Base-by-base conservation (phyloP, 176 grass and related monocot species). In the Oryza officinalis region DNA sequence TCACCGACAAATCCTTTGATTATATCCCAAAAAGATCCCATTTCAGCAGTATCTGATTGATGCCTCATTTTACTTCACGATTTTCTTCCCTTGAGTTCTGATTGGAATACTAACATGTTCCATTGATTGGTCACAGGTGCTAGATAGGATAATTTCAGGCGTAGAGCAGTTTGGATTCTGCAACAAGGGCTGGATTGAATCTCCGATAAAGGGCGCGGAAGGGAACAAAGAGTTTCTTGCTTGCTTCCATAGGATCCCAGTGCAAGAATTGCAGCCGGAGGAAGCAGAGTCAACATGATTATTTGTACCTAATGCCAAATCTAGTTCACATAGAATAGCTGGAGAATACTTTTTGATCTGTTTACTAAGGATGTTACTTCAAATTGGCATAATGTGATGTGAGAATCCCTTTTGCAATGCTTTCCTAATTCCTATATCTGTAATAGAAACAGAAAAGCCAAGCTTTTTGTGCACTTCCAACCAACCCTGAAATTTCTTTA, bases 201-300 rank as follows among this genome's bases (percentile, higher is more conserved):
- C 96, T 35, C 93, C 93, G 30, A 90, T 95, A 37, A 98, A 95
- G 72, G 96, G 93, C 0, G 91, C 96, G 10, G 96, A 95, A 87
- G 93, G 96, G 32, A 98, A 93, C 80, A 93, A 2, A 11, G 93
- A 98, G 59, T 95, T 98, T 73, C 96, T 98, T 81, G 93, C 85
- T 64, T 95, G 75, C 80, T 83, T 83, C 54, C 30, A 85, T 20
- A 76, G 87, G 43, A 85, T 85, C 30, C 50, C 77, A 52, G 15
- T 50, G 7, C 27, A 27, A 25, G 77, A 81, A 3, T 13, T 25
- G 28, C 37, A 61, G 12, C 33, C 15, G 40, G 76, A 68, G 35
- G 69, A 4, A 47, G 61, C 31, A 57, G 63, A 69, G 47, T 11
- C 57, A 63, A 71, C 65, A 83, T 83, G 66, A 83, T 74, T 74